Conservation (phyloP, 306 rosid species). For the Rosa rugosa region DNA sequence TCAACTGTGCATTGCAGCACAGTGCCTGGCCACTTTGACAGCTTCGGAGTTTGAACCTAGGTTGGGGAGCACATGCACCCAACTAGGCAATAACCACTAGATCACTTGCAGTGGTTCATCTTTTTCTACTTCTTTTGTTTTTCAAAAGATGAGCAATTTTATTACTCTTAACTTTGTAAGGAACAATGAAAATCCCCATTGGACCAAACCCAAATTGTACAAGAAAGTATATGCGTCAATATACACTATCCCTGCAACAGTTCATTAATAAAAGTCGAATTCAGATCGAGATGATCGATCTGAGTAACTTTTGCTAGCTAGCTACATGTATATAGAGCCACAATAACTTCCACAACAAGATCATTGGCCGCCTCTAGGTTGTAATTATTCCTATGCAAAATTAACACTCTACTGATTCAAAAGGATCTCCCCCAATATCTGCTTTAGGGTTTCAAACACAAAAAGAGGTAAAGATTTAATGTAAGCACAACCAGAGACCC, state of each 20-base stretch:
- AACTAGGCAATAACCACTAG: no score
- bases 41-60: no score
- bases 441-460: constrained; percentile 12
- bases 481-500: constrained; percentile 2
- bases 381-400: constrained; percentile 15
- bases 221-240: neutral
- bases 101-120: neutral
- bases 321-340: neutral
- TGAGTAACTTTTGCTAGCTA: neutral
- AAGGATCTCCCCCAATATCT: constrained; percentile 11
- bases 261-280: constrained; percentile 1
- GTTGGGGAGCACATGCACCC: no score
- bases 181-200: neutral
- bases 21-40: no score
- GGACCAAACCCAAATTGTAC: neutral
- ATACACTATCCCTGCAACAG: neutral
- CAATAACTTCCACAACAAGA: constrained; percentile 3
- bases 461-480: constrained; percentile 11
- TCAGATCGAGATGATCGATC: neutral
- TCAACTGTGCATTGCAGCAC: no score
- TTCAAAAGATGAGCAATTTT: neutral
- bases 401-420: neutral
- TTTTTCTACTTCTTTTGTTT: neutral
- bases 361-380: constrained; percentile 16
- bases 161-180: neutral